Evolutionary conservation across 768 basidiomycete species (phyloP).

Genomic region (Auricularia auricula-judae): DNA sequence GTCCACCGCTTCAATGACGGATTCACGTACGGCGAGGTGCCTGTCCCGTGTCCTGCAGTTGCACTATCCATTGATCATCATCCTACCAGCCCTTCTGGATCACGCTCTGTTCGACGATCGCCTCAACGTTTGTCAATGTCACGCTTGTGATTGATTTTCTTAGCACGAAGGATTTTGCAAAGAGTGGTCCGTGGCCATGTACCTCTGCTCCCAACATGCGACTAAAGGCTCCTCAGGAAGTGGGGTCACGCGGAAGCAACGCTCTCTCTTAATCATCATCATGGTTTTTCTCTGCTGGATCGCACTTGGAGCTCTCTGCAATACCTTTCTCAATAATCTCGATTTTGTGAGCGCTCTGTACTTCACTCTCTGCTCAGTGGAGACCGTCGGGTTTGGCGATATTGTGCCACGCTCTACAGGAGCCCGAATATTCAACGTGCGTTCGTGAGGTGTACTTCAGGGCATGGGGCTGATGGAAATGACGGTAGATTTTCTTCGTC

Average conservation of each 20-base stretch:
- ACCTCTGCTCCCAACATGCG: too few species aligned
- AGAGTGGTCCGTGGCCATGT: constrained; percentile 36
- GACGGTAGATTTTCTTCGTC: constrained; percentile 14
- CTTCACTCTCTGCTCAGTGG: constrained; percentile 63
- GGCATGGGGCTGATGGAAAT: too few species aligned
- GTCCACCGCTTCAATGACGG: constrained; percentile 49
- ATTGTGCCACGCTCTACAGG: constrained; percentile 42
- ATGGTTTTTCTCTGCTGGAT: constrained; percentile 66
- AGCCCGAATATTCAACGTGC: constrained; percentile 37
- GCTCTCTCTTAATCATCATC: constrained; percentile 60
- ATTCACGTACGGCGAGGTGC: constrained; percentile 46
- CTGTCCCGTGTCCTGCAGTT: background rate
- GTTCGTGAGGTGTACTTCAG: background rate
- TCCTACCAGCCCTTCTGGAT: constrained; percentile 56
- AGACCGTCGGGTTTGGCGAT: constrained; percentile 70
- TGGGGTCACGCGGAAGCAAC: constrained; percentile 70
- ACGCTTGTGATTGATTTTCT: constrained; percentile 55
- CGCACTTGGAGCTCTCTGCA: constrained; percentile 56
- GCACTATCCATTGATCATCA: background rate
- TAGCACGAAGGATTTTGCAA: constrained; percentile 48
- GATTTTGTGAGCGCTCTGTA: constrained; percentile 68
- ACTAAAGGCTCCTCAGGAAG: constrained; percentile 35
- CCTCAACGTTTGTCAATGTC: constrained; percentile 52
- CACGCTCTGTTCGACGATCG: constrained; percentile 61
- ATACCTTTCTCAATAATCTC: constrained; percentile 38